Percentiles rank a stretch among this genome's conserved stretches.
These are phyloP conservation scores for Euphorbia pulcherrima DNA, from an alignment of 345 rosid species.

Conservation along the genomic window DNA sequence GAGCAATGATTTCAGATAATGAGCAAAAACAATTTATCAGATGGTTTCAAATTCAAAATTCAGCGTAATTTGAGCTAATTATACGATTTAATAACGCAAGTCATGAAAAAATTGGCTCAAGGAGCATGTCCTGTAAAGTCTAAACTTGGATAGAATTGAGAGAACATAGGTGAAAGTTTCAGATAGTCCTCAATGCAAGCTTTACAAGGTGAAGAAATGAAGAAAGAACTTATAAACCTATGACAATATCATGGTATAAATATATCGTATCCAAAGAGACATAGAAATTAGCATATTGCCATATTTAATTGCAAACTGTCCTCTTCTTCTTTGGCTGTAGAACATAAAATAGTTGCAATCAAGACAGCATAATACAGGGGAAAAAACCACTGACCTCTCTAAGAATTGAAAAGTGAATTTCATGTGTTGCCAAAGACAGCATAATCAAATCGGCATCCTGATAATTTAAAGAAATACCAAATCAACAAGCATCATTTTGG, in stretches of 20 bases:
- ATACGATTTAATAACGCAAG: not conserved
- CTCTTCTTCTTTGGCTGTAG: not conserved
- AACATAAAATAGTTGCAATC: not conserved
- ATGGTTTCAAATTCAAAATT: not conserved
- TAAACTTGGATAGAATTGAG: not conserved
- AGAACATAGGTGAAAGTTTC: not conserved
- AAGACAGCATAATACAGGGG: slow-evolving; percentile 14
- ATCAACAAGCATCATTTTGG: not conserved
- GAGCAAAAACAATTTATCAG: not conserved
- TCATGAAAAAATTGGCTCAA: not conserved
- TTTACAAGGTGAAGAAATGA: not conserved
- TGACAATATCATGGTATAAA: not conserved
- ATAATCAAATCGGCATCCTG: slow-evolving; percentile 99
- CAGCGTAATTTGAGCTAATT: not conserved
- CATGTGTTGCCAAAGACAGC: slow-evolving; percentile 94
- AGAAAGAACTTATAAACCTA: not conserved
- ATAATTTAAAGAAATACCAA: not conserved
- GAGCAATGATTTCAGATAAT: slow-evolving; percentile 10
- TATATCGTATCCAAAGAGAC: not conserved
- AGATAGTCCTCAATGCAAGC: not conserved
- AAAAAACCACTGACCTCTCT: slow-evolving; percentile 64
- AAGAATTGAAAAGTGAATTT: slow-evolving; percentile 93
- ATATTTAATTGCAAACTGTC: not conserved
- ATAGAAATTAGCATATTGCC: not conserved
- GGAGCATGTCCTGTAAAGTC: not conserved